Conservation (phyloP, 805 yeast species). For the Tetrapisispora namnaoensis region DNA sequence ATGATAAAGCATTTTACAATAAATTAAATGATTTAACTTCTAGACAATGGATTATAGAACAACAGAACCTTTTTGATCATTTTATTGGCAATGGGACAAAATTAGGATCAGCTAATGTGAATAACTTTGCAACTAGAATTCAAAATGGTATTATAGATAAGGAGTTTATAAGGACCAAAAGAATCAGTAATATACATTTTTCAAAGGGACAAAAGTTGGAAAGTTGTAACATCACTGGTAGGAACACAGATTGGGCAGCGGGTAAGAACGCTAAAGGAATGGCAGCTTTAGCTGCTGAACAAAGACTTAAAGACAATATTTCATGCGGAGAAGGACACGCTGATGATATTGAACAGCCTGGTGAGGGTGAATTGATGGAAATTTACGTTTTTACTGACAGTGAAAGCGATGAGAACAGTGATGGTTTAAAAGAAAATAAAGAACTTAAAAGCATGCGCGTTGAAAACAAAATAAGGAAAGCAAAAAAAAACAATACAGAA, state of each 20-base stretch:
- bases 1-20: conserved; percentile 59
- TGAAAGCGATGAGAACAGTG: conserved; percentile 6
- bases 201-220: conserved; percentile 9
- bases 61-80: conserved; percentile 21
- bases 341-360: background rate
- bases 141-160: conserved; percentile 3
- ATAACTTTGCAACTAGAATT: background rate
- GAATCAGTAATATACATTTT: background rate
- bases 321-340: conserved; percentile 14
- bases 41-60: conserved; percentile 34
- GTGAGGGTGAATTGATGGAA: conserved; percentile 9
- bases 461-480: background rate
- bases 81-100: conserved; percentile 27
- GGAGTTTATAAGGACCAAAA: background rate
- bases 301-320: conserved; percentile 18
- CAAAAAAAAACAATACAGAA: background rate
- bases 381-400: conserved; percentile 15
- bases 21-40: conserved; percentile 51
- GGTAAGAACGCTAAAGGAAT: conserved; percentile 17
- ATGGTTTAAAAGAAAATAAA: background rate
- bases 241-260: background rate
- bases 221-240: background rate
- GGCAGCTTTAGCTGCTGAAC: conserved; percentile 28
- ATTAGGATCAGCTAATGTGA: conserved; percentile 8
- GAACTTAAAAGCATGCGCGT: background rate